Evolutionary conservation across 2,329 filamentous ascomycete species (phyloP).

Genomic region (Colletotrichum simmondsii): DNA sequence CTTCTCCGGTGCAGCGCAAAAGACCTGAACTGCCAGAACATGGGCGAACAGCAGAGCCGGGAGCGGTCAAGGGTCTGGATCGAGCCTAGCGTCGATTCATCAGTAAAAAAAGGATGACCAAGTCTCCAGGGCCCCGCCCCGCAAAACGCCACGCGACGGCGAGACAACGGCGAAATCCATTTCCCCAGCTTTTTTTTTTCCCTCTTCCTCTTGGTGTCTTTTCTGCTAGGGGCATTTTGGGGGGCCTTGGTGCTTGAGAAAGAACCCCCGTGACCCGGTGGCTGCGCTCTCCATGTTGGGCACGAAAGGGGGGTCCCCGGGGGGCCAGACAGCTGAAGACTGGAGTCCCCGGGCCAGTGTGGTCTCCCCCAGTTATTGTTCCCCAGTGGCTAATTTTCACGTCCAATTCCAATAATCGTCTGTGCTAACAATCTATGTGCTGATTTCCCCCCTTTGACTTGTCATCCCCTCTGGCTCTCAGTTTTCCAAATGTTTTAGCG

Average conservation of each 20-base stretch:
- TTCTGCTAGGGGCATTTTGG: background rate
- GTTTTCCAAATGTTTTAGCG: conserved; percentile 29
- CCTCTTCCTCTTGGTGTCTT: background rate
- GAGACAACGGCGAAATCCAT: conserved; percentile 35
- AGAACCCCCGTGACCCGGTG: background rate
- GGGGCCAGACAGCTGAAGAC: conserved; percentile 3
- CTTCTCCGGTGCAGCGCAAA: background rate
- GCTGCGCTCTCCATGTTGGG: background rate
- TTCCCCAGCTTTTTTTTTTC: conserved; percentile 26
- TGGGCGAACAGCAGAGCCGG: background rate
- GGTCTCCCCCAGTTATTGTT: conserved; percentile 1
- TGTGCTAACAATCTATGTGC: background rate
- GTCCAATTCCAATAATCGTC: background rate
- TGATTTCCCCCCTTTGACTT: background rate
- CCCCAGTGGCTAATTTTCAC: conserved; percentile 7
- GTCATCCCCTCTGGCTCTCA: background rate
- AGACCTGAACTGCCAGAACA: background rate
- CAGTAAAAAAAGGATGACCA: conserved; percentile 5
- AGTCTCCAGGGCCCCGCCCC: conserved; percentile 18
- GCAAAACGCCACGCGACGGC: conserved; percentile 38
- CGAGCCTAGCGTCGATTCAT: conserved; percentile 31
- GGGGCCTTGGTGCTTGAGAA: background rate
- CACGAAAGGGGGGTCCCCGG: conserved; percentile 18
- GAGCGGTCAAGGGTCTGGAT: conserved; percentile 31
- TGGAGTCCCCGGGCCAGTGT: conserved; percentile 11